Percentiles rank a stretch among this genome's conserved stretches.
These are phyloP conservation scores for Dictyostelium intermedium DNA, from an alignment of 78 protist genomes.

Conservation along the genomic window DNA sequence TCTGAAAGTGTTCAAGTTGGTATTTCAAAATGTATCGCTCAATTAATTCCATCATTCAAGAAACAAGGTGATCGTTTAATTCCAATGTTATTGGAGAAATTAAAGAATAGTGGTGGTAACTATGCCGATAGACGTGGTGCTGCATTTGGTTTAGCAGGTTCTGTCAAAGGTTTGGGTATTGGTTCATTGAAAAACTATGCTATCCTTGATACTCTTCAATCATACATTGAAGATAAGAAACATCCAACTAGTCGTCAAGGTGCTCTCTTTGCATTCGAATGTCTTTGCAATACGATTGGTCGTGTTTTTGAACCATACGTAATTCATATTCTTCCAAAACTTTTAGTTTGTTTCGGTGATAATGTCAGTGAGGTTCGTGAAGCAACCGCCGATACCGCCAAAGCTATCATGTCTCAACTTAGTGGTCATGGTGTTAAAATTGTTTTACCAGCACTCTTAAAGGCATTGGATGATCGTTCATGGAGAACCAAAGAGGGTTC, in stretches of 20 bases:
- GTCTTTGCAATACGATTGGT: conserved; percentile 84
- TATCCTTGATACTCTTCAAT: conserved; percentile 75
- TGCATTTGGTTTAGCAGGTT: conserved; percentile 94
- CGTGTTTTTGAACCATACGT: conserved; percentile 96
- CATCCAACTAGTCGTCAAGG: conserved; percentile 86
- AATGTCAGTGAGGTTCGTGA: conserved; percentile 81
- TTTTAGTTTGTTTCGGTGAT: conserved; percentile 90
- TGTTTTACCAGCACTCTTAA: conserved; percentile 90
- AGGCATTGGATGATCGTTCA: conserved; percentile 84
- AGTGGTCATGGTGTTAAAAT: conserved; percentile 94
- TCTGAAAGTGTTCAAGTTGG: conserved; percentile 76
- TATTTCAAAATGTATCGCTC: conserved; percentile 65
- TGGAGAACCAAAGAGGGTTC: conserved; percentile 94
- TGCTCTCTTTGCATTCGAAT: conserved; percentile 89
- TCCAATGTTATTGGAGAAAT: conserved; percentile 38
- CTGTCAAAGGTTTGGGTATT: conserved; percentile 92
- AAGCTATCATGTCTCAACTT: conserved; percentile 86
- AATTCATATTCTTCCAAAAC: conserved; percentile 86
- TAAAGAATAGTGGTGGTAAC: conserved; percentile 4
- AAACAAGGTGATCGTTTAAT: conserved; percentile 58
- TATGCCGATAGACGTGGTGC: conserved; percentile 84
- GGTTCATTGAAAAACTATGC: conserved; percentile 81
- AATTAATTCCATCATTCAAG: conserved; percentile 38
- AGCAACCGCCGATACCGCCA: conserved; percentile 83
- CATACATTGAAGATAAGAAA: conserved; percentile 67